Evolutionary conservation across 1,284 basidiomycete genomes (phyloP).

Genomic region (Leccinum huronense): DNA sequence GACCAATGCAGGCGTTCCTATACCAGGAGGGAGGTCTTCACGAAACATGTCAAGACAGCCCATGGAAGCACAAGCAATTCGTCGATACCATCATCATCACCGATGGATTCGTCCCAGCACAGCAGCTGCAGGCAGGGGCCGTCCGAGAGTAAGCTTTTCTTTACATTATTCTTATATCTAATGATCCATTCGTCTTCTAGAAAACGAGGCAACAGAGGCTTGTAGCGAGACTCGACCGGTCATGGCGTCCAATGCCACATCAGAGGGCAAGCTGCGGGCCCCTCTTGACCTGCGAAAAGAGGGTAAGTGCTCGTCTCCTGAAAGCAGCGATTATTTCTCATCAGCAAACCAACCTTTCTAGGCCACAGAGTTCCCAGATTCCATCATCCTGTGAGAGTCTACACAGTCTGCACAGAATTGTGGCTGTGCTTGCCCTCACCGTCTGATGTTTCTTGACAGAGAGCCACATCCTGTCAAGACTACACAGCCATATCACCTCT

Average conservation of each 20-base stretch:
- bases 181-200: neutral
- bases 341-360: too few species aligned
- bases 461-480: neutral
- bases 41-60: neutral
- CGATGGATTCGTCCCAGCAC: neutral
- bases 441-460: neutral
- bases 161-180: neutral
- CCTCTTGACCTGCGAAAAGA: neutral
- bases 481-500: neutral
- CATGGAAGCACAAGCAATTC: neutral
- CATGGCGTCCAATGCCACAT: neutral
- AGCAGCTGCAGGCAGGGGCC: neutral
- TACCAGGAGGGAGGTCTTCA: neutral
- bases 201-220: neutral
- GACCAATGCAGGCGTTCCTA: constrained; percentile 6
- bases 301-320: neutral
- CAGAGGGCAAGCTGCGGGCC: neutral
- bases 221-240: neutral
- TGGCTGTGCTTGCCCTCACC: neutral
- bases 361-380: neutral
- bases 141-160: neutral
- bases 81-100: neutral
- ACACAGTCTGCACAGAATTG: neutral
- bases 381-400: neutral
- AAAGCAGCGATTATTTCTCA: neutral